A percentile compares a stretch with the other conserved stretches of the same genome.
Conservation (phyloP, 2,329 filamentous ascomycete species). For the Penicillium sp. region DNA sequence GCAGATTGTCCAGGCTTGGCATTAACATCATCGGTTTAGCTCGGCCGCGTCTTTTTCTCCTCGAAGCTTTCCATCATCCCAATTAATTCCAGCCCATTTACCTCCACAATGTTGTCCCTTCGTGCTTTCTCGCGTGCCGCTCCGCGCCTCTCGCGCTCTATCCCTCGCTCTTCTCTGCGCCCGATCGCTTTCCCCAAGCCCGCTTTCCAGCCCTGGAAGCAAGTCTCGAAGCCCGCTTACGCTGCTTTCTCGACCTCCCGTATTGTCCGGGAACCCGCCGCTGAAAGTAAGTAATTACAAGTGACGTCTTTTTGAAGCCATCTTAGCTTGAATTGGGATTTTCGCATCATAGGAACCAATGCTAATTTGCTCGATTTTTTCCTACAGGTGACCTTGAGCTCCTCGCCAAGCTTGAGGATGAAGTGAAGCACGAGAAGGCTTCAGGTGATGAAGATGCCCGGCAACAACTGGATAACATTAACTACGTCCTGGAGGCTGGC, state of each 20-base stretch:
- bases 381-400: conserved; percentile 66
- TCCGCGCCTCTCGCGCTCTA: conserved; percentile 56
- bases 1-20: conserved; percentile 23
- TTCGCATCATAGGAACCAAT: neutral
- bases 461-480: conserved; percentile 77
- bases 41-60: conserved; percentile 21
- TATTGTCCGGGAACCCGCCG: conserved; percentile 40
- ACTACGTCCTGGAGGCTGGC: conserved; percentile 81
- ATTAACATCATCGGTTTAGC: conserved; percentile 27
- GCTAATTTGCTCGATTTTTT: conserved; percentile 8
- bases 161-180: conserved; percentile 49
- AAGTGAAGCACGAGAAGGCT: conserved; percentile 77
- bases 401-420: conserved; percentile 74
- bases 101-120: conserved; percentile 61
- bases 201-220: conserved; percentile 48
- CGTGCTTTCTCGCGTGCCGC: conserved; percentile 60
- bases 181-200: conserved; percentile 47
- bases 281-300: conserved; percentile 39
- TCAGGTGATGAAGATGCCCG: conserved; percentile 69
- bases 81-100: conserved; percentile 4
- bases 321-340: neutral
- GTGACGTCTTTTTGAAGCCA: neutral
- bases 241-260: conserved; percentile 46
- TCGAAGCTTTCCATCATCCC: conserved; percentile 16
- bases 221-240: conserved; percentile 37